Conservation (phyloP, 495 filamentous ascomycete genomes). For the Ascobolus immersus region DNA sequence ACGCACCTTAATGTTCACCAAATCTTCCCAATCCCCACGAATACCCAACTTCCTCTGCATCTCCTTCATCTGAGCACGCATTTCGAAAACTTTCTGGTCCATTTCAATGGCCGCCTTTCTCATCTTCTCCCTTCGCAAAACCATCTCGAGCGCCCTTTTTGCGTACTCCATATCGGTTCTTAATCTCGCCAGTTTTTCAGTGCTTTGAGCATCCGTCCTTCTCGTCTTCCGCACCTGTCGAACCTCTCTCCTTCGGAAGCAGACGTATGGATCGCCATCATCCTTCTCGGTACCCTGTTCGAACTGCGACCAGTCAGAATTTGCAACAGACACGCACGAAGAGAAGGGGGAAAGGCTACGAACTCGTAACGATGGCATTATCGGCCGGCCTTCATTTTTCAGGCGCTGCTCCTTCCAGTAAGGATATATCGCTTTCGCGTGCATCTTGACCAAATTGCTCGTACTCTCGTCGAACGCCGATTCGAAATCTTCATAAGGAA, state of each 20-base stretch:
- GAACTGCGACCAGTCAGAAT: slow-evolving; percentile 25
- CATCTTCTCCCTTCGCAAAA: slow-evolving; percentile 50
- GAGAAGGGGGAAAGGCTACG: slow-evolving; percentile 4
- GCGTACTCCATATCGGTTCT: slow-evolving; percentile 80
- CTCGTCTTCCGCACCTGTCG: slow-evolving; percentile 86
- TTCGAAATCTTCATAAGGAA: slow-evolving; percentile 57
- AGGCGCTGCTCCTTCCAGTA: slow-evolving; percentile 63
- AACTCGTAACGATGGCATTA: slow-evolving; percentile 54
- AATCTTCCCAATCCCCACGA: slow-evolving; percentile 80
- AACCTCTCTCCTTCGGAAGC: slow-evolving; percentile 87
- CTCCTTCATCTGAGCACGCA: slow-evolving; percentile 54
- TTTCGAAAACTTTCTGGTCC: slow-evolving; percentile 53
- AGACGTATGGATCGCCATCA: slow-evolving; percentile 90
- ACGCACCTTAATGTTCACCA: slow-evolving; percentile 75
- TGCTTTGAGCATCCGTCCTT: slow-evolving; percentile 73
- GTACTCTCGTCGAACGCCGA: slow-evolving; percentile 48
- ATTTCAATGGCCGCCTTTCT: slow-evolving; percentile 49
- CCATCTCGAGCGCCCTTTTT: slow-evolving; percentile 48
- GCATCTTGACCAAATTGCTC: slow-evolving; percentile 34
- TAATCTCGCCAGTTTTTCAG: slow-evolving; percentile 77
- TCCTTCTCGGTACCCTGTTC: slow-evolving; percentile 82
- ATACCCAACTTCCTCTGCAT: slow-evolving; percentile 68
- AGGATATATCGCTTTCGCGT: slow-evolving; percentile 69
- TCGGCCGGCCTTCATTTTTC: slow-evolving; percentile 33
- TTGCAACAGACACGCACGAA: background rate